A percentile compares a stretch with the other conserved stretches of the same genome.
These are phyloP conservation scores for Sarcomyxa edulis DNA, from an alignment of 768 basidiomycete genomes.

Conservation along the genomic window DNA sequence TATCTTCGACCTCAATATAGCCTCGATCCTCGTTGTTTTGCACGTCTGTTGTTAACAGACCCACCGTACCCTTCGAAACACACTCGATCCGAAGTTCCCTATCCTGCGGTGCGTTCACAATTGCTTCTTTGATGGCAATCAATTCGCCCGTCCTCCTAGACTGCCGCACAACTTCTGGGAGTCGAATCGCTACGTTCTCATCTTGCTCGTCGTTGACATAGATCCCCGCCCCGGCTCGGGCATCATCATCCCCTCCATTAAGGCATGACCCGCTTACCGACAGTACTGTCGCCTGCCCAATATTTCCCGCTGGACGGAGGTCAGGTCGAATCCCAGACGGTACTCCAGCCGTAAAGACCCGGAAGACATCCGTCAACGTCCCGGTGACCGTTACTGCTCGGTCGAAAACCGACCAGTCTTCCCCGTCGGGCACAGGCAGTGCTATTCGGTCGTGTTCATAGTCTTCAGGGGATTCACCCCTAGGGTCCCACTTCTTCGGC, in stretches of 20 bases:
- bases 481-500: slow-evolving; percentile 3
- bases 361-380: not conserved
- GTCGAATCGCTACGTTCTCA: slow-evolving; percentile 9
- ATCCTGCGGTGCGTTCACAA: slow-evolving; percentile 2
- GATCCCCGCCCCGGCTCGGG: not conserved
- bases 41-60: slow-evolving; percentile 15
- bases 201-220: slow-evolving; percentile 4
- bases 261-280: slow-evolving; percentile 1
- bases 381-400: not conserved
- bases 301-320: not conserved
- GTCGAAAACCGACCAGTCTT: no score
- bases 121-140: slow-evolving; percentile 2
- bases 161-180: slow-evolving; percentile 10
- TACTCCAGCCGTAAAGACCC: slow-evolving; percentile 3
- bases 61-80: slow-evolving; percentile 17
- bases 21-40: slow-evolving; percentile 19
- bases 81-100: slow-evolving; percentile 9
- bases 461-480: not conserved
- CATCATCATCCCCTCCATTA: not conserved
- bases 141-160: slow-evolving; percentile 17
- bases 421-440: not conserved
- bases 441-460: not conserved
- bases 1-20: slow-evolving; percentile 16
- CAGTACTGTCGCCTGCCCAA: not conserved
- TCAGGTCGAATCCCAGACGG: not conserved